Conservation (phyloP, 495 filamentous ascomycete genomes). For the Aspergillus saccharolyticus region DNA sequence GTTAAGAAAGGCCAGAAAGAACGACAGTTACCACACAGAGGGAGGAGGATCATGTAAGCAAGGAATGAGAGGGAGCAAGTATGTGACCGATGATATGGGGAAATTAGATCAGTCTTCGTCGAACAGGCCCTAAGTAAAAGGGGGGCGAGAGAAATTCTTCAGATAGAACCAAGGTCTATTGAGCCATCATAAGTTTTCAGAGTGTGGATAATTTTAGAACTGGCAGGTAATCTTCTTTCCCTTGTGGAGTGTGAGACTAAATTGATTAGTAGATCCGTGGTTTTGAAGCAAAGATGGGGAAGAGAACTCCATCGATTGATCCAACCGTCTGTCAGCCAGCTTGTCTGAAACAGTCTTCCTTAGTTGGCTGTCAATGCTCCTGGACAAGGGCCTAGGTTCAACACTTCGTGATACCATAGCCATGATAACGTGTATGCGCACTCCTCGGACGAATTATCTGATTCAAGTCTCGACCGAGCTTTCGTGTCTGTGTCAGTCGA, state of each 20-base stretch:
- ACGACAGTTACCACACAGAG: neutral
- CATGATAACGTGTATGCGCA: neutral
- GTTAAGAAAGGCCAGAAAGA: neutral
- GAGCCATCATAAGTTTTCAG: slow-evolving; percentile 6
- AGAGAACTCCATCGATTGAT: neutral
- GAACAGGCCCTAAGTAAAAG: slow-evolving; percentile 14
- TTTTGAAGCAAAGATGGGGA: slow-evolving; percentile 3
- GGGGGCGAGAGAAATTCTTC: slow-evolving; percentile 9
- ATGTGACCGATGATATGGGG: slow-evolving; percentile 8
- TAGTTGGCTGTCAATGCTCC: neutral
- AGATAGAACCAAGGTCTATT: neutral
- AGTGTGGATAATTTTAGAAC: slow-evolving; percentile 4
- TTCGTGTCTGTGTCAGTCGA: neutral
- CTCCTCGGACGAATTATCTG: neutral
- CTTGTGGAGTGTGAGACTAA: slow-evolving; percentile 4
- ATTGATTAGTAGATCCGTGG: slow-evolving; percentile 4
- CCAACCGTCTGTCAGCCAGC: neutral
- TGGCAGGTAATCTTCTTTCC: slow-evolving; percentile 1
- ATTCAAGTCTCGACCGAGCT: neutral
- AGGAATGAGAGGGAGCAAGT: slow-evolving; percentile 20
- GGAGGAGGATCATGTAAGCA: slow-evolving; percentile 22
- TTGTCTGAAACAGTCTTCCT: neutral
- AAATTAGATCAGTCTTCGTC: neutral
- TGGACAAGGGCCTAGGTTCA: neutral
- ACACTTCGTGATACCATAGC: too few relatives aligned